Conservation (phyloP, 202 grass and related monocot species). For the Digitaria exilis region DNA sequence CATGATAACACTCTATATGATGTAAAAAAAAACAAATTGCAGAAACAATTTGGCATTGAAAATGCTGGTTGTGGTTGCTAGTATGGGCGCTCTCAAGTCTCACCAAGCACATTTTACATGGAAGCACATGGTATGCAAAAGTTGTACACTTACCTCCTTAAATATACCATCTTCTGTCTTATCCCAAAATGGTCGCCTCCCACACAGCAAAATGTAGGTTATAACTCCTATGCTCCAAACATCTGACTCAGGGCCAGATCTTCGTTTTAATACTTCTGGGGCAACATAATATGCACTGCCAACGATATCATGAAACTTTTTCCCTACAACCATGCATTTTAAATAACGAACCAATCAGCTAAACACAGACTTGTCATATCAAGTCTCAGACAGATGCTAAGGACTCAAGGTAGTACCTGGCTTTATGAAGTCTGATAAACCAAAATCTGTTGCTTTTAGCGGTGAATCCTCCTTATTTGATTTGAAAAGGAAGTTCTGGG, state of each 20-base stretch:
- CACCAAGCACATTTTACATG: constrained; percentile 9
- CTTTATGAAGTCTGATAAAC: constrained; percentile 92
- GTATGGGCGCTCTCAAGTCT: background rate
- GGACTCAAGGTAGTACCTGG: constrained; percentile 60
- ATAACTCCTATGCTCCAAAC: constrained; percentile 99
- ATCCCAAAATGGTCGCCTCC: constrained; percentile 97
- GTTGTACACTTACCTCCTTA: constrained; percentile 74
- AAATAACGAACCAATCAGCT: constrained; percentile 22
- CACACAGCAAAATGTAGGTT: constrained; percentile 98
- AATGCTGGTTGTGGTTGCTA: constrained; percentile 6
- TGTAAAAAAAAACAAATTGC: constrained; percentile 7
- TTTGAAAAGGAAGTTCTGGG: constrained; percentile 99
- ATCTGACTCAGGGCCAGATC: constrained; percentile 93
- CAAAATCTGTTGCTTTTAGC: constrained; percentile 98
- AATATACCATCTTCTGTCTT: constrained; percentile 99
- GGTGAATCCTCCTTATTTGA: constrained; percentile 77
- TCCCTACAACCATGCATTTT: constrained; percentile 59
- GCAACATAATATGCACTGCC: constrained; percentile 99
- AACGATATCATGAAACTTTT: constrained; percentile 94
- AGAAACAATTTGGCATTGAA: constrained; percentile 10
- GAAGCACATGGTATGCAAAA: constrained; percentile 24
- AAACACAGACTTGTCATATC: background rate
- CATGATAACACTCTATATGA: constrained; percentile 24
- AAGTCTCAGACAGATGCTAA: constrained; percentile 22
- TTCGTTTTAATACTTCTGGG: constrained; percentile 91